Conservation (phyloP, 1,284 basidiomycete genomes). For the Cryptococcus floricola region DNA sequence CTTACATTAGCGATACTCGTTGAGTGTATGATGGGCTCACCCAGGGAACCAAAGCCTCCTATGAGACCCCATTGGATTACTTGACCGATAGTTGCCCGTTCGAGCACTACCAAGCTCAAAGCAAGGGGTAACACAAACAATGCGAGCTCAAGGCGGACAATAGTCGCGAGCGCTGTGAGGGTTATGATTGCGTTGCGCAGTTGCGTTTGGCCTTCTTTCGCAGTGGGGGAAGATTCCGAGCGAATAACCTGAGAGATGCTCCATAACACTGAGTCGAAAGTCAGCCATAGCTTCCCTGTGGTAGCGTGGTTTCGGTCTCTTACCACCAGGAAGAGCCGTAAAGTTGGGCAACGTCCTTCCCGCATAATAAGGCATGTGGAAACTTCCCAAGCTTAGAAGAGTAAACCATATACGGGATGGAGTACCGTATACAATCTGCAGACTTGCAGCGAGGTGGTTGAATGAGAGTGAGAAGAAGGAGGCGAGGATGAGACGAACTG, state of each 20-base stretch:
- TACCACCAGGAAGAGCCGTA: slow-evolving; percentile 77
- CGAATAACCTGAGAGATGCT: slow-evolving; percentile 22
- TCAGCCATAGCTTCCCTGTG: background rate
- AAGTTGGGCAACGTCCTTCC: slow-evolving; percentile 91
- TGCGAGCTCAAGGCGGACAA: slow-evolving; percentile 77
- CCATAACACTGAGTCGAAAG: slow-evolving; percentile 2
- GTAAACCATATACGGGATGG: slow-evolving; percentile 60
- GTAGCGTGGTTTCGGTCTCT: slow-evolving; percentile 21
- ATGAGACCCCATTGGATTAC: slow-evolving; percentile 58
- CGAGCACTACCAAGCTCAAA: slow-evolving; percentile 57
- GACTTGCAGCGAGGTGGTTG: slow-evolving; percentile 61
- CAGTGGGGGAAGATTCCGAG: slow-evolving; percentile 7
- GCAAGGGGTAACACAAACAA: slow-evolving; percentile 63
- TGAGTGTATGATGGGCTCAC: slow-evolving; percentile 50
- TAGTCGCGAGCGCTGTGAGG: slow-evolving; percentile 65
- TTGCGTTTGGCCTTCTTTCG: slow-evolving; percentile 4
- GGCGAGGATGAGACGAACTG: slow-evolving; percentile 74
- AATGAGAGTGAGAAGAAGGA: slow-evolving; percentile 64
- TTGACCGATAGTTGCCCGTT: slow-evolving; percentile 52
- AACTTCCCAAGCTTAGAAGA: slow-evolving; percentile 71
- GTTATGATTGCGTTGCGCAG: slow-evolving; percentile 43
- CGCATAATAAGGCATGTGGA: slow-evolving; percentile 90
- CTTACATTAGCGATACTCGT: slow-evolving; percentile 8
- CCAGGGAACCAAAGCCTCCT: slow-evolving; percentile 57
- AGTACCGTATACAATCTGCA: slow-evolving; percentile 62